Percentiles rank a stretch among this genome's conserved stretches.
Conservation (phyloP, 352 stramenopile species). For the Globisporangium uncinulatum region DNA sequence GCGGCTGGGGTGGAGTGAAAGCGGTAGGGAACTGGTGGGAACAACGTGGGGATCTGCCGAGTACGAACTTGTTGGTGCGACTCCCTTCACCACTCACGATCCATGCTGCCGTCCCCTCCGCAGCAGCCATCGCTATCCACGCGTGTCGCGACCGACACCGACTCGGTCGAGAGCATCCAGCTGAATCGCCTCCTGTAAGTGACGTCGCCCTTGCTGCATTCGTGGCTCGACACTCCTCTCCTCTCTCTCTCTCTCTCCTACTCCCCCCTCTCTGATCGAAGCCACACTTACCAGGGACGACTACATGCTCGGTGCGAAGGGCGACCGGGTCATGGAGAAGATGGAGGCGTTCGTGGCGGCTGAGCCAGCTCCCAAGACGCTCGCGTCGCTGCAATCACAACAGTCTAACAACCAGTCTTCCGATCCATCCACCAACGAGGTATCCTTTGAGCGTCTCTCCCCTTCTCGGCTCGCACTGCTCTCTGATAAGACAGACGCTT, state of each 20-base stretch:
- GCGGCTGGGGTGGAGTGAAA: too few species aligned
- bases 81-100: too few species aligned
- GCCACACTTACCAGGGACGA: conserved; percentile 23
- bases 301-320: conserved; percentile 38
- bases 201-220: background rate
- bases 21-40: conserved; percentile 1
- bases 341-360: conserved; percentile 33
- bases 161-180: conserved; percentile 16
- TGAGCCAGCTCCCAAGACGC: background rate
- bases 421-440: conserved; percentile 3
- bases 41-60: too few species aligned
- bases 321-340: conserved; percentile 39
- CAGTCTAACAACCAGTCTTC: background rate
- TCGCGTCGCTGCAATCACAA: background rate
- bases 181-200: conserved; percentile 38
- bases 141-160: background rate
- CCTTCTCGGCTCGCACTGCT: background rate
- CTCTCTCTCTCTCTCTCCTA: too few species aligned
- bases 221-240: background rate
- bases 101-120: background rate
- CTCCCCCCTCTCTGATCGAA: background rate
- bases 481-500: too few species aligned
- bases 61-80: too few species aligned
- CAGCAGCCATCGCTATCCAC: background rate
- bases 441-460: background rate